Percentiles rank a stretch among this genome's conserved stretches.
These are phyloP conservation scores for Phytophthora gonapodyides DNA, from an alignment of 352 stramenopile genomes.

Conservation along the genomic window DNA sequence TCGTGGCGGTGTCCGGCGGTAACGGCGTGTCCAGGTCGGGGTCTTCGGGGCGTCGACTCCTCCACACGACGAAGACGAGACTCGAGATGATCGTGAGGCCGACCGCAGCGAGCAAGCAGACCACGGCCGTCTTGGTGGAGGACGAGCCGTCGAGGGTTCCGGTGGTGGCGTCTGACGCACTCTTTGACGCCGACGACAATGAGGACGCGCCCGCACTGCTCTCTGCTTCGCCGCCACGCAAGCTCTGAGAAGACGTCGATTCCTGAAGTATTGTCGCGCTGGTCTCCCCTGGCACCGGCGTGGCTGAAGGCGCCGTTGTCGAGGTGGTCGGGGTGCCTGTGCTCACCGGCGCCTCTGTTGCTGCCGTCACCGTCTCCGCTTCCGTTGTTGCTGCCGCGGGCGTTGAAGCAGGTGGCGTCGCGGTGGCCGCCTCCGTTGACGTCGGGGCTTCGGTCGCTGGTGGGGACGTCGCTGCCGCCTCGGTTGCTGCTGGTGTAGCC, in stretches of 20 bases:
- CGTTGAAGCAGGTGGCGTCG: constrained; percentile 1
- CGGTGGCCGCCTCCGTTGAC: constrained; percentile 10
- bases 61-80: constrained; percentile 36
- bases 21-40: constrained; percentile 17
- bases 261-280: constrained; percentile 14
- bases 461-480: constrained; percentile 5
- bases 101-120: constrained; percentile 27
- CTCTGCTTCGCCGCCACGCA: constrained; percentile 7
- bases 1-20: constrained; percentile 8
- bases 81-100: constrained; percentile 30
- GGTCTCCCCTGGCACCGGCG: not conserved
- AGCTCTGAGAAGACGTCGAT: constrained; percentile 6
- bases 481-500: constrained; percentile 12
- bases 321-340: constrained; percentile 7
- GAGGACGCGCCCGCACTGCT: constrained; percentile 17
- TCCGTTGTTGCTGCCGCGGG: constrained; percentile 5
- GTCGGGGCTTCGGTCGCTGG: not conserved
- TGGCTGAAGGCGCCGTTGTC: constrained; percentile 8
- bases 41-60: constrained; percentile 15
- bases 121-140: constrained; percentile 24
- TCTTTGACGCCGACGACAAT: constrained; percentile 22
- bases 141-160: constrained; percentile 19
- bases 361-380: not conserved
- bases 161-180: constrained; percentile 4
- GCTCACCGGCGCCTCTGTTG: constrained; percentile 1